Conservation (phyloP, 1,284 basidiomycete genomes). For the Phaffia rhodozyma region DNA sequence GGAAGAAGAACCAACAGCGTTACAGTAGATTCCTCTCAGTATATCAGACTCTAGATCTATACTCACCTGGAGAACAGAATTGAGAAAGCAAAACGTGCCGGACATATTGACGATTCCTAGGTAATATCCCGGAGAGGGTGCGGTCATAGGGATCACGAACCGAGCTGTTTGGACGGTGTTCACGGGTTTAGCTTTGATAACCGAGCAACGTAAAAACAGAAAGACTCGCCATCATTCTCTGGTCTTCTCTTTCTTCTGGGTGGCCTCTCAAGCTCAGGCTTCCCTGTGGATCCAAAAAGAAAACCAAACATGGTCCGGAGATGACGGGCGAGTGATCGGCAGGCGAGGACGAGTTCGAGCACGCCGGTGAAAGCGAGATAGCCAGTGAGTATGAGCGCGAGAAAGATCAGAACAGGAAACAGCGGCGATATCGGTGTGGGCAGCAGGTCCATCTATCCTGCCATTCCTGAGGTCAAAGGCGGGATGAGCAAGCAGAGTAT, state of each 20-base stretch:
- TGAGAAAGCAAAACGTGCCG: conserved; percentile 81
- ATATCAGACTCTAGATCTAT: no score
- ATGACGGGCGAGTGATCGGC: conserved; percentile 1
- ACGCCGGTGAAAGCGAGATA: no score
- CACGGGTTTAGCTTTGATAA: no score
- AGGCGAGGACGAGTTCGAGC: conserved; percentile 8
- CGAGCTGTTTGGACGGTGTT: not conserved
- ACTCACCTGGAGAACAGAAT: conserved; percentile 67
- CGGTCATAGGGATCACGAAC: not conserved
- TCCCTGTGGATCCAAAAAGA: not conserved
- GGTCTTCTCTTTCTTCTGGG: not conserved
- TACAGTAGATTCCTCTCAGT: not conserved
- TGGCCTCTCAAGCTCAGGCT: not conserved
- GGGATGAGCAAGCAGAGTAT: no score
- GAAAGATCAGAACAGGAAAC: no score
- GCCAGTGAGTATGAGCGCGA: no score
- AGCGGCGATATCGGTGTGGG: no score
- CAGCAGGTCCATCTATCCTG: no score
- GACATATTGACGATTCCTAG: conserved; percentile 34
- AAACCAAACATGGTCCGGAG: not conserved
- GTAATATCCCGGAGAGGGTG: not conserved
- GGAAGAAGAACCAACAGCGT: conserved; percentile 16
- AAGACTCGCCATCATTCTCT: not conserved
- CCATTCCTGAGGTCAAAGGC: no score
- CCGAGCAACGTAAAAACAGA: no score